These are phyloP conservation scores for Fusarium pseudonygamai DNA, from an alignment of 2,329 filamentous ascomycete species.

Conservation along the genomic window DNA sequence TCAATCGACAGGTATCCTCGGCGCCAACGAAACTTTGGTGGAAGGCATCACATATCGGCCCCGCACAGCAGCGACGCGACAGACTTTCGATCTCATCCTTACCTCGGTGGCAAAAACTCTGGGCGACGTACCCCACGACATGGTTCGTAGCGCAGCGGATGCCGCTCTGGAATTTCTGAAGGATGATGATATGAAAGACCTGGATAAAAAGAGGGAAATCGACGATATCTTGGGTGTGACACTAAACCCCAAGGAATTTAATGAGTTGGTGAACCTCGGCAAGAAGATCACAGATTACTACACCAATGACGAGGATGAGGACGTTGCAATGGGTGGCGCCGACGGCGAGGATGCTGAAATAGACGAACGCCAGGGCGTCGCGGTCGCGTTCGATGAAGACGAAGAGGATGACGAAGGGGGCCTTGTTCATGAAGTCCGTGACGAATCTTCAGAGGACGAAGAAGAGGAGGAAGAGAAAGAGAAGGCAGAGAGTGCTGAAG, in stretches of 20 bases:
- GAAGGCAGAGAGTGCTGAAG: constrained; percentile 67
- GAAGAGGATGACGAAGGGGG: constrained; percentile 85
- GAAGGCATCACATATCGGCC: constrained; percentile 94
- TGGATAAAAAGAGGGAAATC: constrained; percentile 97
- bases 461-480: constrained; percentile 60
- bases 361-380: constrained; percentile 94
- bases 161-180: constrained; percentile 91
- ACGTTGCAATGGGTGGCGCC: constrained; percentile 75
- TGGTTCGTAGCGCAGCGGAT: constrained; percentile 93
- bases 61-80: constrained; percentile 87
- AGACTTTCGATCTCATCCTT: constrained; percentile 93
- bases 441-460: constrained; percentile 86
- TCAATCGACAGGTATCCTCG: constrained; percentile 79
- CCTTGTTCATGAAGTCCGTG: constrained; percentile 85
- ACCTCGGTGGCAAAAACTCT: constrained; percentile 89
- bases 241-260: constrained; percentile 90
- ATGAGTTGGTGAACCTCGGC: constrained; percentile 92
- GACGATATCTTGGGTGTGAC: constrained; percentile 90
- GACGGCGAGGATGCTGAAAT: constrained; percentile 77
- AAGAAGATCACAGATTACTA: constrained; percentile 99
- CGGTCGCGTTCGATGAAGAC: constrained; percentile 94
- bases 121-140: constrained; percentile 91
- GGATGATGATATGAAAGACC: constrained; percentile 94
- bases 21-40: constrained; percentile 84
- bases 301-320: constrained; percentile 93